These are phyloP conservation scores for Melampsora abietis-canadensis DNA, from an alignment of 1,284 basidiomycete species.

Conservation along the genomic window DNA sequence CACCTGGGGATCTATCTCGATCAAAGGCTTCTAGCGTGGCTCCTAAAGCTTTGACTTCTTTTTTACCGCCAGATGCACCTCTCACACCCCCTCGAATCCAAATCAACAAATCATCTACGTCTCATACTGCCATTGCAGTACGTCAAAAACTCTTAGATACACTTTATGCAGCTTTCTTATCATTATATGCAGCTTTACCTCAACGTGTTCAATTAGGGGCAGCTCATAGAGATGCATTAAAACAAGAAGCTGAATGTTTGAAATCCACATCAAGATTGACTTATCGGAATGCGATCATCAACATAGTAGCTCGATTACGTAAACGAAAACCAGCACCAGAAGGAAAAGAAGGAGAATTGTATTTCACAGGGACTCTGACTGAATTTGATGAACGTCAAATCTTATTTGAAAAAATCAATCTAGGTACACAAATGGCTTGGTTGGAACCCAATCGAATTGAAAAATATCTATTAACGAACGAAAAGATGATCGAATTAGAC, in stretches of 20 bases:
- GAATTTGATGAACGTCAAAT: slow-evolving; percentile 8
- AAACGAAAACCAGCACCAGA: slow-evolving; percentile 63
- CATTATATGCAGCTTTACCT: slow-evolving; percentile 63
- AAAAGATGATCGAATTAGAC: slow-evolving; percentile 65
- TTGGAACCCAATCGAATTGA: slow-evolving; percentile 61
- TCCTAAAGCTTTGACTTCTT: background rate
- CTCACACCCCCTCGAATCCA: slow-evolving; percentile 65
- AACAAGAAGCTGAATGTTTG: slow-evolving; percentile 73
- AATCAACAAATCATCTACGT: slow-evolving; percentile 63
- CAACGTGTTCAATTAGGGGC: slow-evolving; percentile 57
- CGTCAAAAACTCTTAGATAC: slow-evolving; percentile 59
- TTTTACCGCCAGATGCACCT: slow-evolving; percentile 42
- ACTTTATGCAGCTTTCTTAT: slow-evolving; percentile 65
- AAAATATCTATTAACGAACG: slow-evolving; percentile 61
- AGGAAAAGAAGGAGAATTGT: background rate
- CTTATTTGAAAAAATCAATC: background rate
- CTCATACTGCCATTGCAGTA: slow-evolving; percentile 63
- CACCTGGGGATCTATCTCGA: background rate
- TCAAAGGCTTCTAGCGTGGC: background rate
- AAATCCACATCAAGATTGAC: slow-evolving; percentile 67
- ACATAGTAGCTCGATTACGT: slow-evolving; percentile 68
- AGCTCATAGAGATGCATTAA: slow-evolving; percentile 69
- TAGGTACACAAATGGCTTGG: slow-evolving; percentile 53
- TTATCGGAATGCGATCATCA: slow-evolving; percentile 74
- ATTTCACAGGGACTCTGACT: slow-evolving; percentile 15